A percentile compares a stretch with the other conserved stretches of the same genome.
These are phyloP conservation scores for Salvia miltiorrhiza DNA, from an alignment of 257 asterid species.

Conservation along the genomic window DNA sequence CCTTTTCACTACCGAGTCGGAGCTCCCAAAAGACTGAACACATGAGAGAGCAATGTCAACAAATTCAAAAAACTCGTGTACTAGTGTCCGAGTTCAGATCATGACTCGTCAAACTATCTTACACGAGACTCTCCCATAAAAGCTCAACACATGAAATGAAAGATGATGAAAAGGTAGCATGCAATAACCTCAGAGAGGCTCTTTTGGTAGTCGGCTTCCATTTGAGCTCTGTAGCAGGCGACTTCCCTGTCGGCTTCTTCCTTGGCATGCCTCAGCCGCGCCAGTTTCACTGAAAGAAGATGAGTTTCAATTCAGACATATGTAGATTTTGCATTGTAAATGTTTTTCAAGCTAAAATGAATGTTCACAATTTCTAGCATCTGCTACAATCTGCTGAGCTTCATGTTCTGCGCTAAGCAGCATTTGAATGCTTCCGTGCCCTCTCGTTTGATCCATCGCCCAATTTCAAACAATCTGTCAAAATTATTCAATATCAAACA, in stretches of 20 bases:
- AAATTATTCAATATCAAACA: neutral
- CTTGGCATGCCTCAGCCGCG: constrained; percentile 76
- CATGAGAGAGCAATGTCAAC: neutral
- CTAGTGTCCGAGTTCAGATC: too few relatives aligned
- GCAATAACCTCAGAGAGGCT: constrained; percentile 62
- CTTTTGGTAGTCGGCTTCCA: constrained; percentile 73
- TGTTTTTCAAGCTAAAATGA: neutral
- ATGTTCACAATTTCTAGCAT: constrained; percentile 62
- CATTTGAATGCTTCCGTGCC: constrained; percentile 95
- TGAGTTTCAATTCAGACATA: neutral
- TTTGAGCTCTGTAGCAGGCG: constrained; percentile 44
- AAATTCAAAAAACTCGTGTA: too few relatives aligned
- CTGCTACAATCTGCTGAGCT: constrained; percentile 79
- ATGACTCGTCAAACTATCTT: too few relatives aligned
- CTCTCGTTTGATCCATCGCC: constrained; percentile 68
- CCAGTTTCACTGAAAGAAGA: constrained; percentile 48
- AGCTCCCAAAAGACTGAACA: constrained; percentile 58
- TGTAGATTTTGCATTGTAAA: neutral
- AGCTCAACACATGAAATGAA: too few relatives aligned
- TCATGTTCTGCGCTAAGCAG: constrained; percentile 81
- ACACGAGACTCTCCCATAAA: too few relatives aligned
- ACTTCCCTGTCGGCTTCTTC: constrained; percentile 80
- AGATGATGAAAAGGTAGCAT: too few relatives aligned
- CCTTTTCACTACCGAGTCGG: constrained; percentile 61
- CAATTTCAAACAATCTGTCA: neutral